Base-by-base conservation (phyloP, 257 asterid species). In the Euphrasia confusa region DNA sequence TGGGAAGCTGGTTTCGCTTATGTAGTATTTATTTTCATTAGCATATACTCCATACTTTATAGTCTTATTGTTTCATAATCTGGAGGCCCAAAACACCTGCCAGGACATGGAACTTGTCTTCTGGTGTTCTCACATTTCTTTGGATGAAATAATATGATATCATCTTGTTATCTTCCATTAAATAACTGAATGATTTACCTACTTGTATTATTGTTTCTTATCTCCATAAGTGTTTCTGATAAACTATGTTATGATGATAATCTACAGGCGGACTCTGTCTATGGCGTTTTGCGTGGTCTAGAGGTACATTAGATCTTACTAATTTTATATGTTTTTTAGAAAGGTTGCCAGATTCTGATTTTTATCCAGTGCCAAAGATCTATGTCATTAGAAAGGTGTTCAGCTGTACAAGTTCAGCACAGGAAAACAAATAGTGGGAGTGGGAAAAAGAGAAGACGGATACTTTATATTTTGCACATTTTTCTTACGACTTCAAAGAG, bases 181-280 rank as follows among this genome's bases (percentile, higher is more conserved):
- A 53, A n/a, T 7, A 65, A 49, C 33, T 64, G 54, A 49, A 35
- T 40, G 11, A 49, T 44, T 62, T 40, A 60, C 58, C 45, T 54
- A n/a, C 26, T 55, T 21, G 21, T 35, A 55, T 28, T 54, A 10
- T 58, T 32, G 21, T 58, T 52, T 18, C 33, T 30, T 49, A 26
- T 56, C 58, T 64, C 59, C n/a, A 14, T 64, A 59, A 56, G 57
- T 17, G 61, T 54, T 54, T 64, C 53, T 60, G 17, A 69, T 76
- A 65, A 76, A 26, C 44, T 44, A 69, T 67, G 55, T 59, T 63
- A 42, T 21, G 72, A 40, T 55, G 72, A 62, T 72, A 14, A 21
- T 1, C 68, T 79, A 86, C 87, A 90, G 98, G 95, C 98, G 62
- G 84, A 86, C 70, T 58, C 95, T 56, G 80, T 91, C 54, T 91